phyloP scores from a whole-genome alignment of 2,329 filamentous ascomycete species.

The Colletotrichum cuscutae region DNA sequence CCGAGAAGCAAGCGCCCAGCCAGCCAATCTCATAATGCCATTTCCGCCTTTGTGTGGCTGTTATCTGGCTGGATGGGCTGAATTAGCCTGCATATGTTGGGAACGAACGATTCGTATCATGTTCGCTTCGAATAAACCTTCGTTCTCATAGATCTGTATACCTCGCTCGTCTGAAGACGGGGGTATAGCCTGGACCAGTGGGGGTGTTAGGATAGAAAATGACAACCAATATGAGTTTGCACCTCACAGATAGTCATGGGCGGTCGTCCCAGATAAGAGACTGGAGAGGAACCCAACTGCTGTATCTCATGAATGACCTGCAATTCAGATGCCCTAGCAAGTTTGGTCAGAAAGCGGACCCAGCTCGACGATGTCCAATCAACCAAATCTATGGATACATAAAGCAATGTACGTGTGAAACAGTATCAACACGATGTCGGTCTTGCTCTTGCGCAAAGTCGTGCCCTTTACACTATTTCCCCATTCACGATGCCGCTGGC shows the following conservation, averaged over 20 bases:
- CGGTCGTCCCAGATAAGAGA: neutral
- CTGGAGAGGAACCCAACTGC: neutral
- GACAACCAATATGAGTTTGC: neutral
- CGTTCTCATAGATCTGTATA: neutral
- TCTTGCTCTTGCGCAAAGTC: neutral
- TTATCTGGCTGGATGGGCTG: neutral
- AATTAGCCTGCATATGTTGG: neutral
- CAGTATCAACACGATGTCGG: no score
- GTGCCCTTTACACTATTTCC: neutral
- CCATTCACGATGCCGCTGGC: neutral
- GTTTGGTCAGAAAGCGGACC: slow-evolving; percentile 21
- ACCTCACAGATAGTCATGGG: neutral
- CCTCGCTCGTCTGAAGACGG: neutral
- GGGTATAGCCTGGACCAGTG: no score
- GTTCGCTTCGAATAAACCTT: neutral
- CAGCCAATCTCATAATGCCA: neutral
- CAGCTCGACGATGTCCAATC: neutral
- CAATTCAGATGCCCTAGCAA: neutral
- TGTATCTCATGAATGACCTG: neutral
- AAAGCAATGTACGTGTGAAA: neutral
- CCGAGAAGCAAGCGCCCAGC: neutral
- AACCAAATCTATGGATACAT: neutral
- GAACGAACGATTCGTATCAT: neutral
- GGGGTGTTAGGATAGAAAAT: neutral
- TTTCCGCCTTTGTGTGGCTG: neutral